A percentile compares a stretch with the other conserved stretches of the same genome.
Evolutionary conservation across 2,329 filamentous ascomycete species (phyloP).

Genomic region (Fusarium sp.): DNA sequence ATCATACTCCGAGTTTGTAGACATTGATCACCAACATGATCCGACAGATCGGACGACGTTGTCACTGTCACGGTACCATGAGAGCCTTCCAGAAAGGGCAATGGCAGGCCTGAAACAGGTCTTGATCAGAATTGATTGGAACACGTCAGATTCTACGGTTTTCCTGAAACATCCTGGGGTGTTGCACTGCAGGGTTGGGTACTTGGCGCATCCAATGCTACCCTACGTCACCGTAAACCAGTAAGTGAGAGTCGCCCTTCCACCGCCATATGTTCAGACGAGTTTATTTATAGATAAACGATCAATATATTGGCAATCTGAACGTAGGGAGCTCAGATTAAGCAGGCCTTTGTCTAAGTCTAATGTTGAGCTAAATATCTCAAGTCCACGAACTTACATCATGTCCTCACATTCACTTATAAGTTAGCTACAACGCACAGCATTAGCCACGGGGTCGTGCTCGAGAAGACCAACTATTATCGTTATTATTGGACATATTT

Average conservation of each 20-base stretch:
- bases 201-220: not conserved
- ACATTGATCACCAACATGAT: not conserved
- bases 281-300: no score
- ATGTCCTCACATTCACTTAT: no score
- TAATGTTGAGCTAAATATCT: no score
- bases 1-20: no score
- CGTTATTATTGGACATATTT: no score
- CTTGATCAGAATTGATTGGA: not conserved
- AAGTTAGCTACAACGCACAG: no score
- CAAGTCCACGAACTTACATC: no score
- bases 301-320: no score
- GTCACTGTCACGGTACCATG: not conserved
- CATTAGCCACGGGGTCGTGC: no score
- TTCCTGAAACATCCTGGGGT: not conserved
- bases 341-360: no score
- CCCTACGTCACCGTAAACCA: slow-evolving; percentile 6
- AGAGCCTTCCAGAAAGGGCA: not conserved
- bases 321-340: no score
- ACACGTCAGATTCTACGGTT: slow-evolving; percentile 6
- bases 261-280: not conserved
- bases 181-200: slow-evolving; percentile 2
- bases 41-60: not conserved
- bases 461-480: no score
- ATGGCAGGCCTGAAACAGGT: slow-evolving; percentile 1
- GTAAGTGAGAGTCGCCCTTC: not conserved